Evolutionary conservation across 1,284 basidiomycete species (phyloP), one percentile per base, ranked within the genome.

Genomic region (Fomitopsis betulina): DNA sequence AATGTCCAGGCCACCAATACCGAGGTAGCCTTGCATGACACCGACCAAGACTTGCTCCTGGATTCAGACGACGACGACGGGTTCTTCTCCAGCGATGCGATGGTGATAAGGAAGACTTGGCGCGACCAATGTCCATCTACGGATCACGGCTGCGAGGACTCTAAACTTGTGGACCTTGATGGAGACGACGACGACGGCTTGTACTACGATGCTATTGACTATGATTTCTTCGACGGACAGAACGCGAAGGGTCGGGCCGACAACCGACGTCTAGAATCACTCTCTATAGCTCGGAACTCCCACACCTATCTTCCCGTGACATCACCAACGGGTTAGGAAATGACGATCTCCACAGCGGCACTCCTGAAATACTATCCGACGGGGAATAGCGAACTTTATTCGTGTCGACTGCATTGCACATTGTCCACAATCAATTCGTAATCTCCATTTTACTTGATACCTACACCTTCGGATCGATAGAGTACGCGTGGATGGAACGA

Each of bases 401-500:
- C 19, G 17, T 40, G 19, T 27, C 37, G 25, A 33, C 6, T 43
- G 55, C 19, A 50, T 15, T n/a, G 35, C 38, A 45, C 15, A 19
- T 47, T 35, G 17, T 8, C 39, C 45, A 37, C 39, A 37, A 56
- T 56, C 55, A 47, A 30, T n/a, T 57, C 37, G 23, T 52, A 35
- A n/a, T 38, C 47, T 37, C 38, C 47, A 40, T 15, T 55, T 43
- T 55, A 49, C 43, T 56, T 56, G 55, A 53, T 42, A 21, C 58
- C 40, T 49, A n/a, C 40, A 21, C n/a, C 52, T 35, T 53, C 51
- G 42, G 43, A 58, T 55, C 53, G 57, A 58, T 58, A 52, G 25
- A 35, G 13, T 33, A 56, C 58, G 33, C 58, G 50, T 59, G 58
- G 53, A 43, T 25, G 47, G 19, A 55, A 56, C 51, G 58, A 59